These are phyloP conservation scores for Stachybotrys chartarum DNA, from an alignment of 2,329 filamentous ascomycete species.

Conservation along the genomic window DNA sequence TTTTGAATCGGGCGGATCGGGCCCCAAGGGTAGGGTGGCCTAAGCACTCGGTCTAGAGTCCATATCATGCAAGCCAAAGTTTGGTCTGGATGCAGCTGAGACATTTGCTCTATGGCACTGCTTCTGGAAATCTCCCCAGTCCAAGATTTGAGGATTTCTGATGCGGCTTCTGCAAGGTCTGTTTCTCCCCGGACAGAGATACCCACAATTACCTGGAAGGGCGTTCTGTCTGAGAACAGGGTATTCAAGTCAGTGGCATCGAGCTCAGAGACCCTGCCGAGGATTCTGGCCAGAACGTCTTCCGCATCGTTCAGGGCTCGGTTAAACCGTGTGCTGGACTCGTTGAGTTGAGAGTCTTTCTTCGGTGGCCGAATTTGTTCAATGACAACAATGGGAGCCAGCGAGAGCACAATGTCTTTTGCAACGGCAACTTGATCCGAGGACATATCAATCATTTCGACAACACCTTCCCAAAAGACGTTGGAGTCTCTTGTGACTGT, in stretches of 20 bases:
- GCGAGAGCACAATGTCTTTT: slow-evolving; percentile 63
- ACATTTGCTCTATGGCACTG: slow-evolving; percentile 29
- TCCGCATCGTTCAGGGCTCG: slow-evolving; percentile 51
- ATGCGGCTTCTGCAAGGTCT: slow-evolving; percentile 69
- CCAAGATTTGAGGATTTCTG: slow-evolving; percentile 76
- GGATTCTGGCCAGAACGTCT: slow-evolving; percentile 60
- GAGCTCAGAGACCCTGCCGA: slow-evolving; percentile 76
- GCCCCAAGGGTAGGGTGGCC: slow-evolving; percentile 40
- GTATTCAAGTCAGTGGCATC: slow-evolving; percentile 58
- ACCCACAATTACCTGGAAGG: slow-evolving; percentile 68
- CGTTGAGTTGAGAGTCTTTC: slow-evolving; percentile 30
- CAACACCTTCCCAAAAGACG: slow-evolving; percentile 29
- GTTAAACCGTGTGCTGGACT: slow-evolving; percentile 63
- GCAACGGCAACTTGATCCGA: slow-evolving; percentile 67
- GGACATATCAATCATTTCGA: slow-evolving; percentile 72
- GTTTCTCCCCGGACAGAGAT: slow-evolving; percentile 76
- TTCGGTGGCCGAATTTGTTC: slow-evolving; percentile 62
- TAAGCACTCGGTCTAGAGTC: slow-evolving; percentile 26
- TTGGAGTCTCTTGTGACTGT: slow-evolving; percentile 61
- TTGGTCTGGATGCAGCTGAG: slow-evolving; percentile 30
- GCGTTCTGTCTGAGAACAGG: slow-evolving; percentile 60
- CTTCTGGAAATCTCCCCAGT: slow-evolving; percentile 55
- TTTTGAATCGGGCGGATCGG: slow-evolving; percentile 51
- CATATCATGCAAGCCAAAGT: slow-evolving; percentile 37
- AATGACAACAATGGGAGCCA: slow-evolving; percentile 63